A percentile compares a stretch with the other conserved stretches of the same genome.
These are phyloP conservation scores for Quercus lobata DNA, from an alignment of 331 rosid genomes.

Conservation along the genomic window DNA sequence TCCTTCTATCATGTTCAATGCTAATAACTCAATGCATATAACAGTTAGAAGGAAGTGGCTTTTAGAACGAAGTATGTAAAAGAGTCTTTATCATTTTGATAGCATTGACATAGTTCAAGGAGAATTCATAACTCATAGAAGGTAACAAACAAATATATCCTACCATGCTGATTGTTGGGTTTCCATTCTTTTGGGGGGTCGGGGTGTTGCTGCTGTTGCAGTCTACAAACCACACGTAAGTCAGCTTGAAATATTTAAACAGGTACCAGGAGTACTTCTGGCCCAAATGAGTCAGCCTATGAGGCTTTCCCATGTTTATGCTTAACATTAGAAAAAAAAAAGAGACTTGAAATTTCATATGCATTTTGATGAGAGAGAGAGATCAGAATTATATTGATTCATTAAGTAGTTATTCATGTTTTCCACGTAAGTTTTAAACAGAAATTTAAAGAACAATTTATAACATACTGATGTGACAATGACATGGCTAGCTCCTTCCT, in stretches of 20 bases:
- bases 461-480: conserved; percentile 86
- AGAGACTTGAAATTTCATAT: not conserved
- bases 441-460: not conserved
- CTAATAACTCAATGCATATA: not conserved
- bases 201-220: not conserved
- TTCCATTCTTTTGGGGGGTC: not conserved
- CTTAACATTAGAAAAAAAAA: too few relatives aligned
- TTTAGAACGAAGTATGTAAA: not conserved
- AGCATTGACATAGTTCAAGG: not conserved
- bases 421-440: not conserved
- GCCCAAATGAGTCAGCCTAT: too few relatives aligned
- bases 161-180: not conserved
- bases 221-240: not conserved
- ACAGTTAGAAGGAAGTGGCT: not conserved
- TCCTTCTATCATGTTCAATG: not conserved
- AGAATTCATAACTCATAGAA: not conserved
- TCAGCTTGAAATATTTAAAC: too few relatives aligned
- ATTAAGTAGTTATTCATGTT: not conserved
- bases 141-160: not conserved
- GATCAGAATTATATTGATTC: not conserved
- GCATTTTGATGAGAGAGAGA: not conserved
- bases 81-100: not conserved
- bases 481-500: conserved; percentile 94
- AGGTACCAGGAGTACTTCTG: too few relatives aligned
- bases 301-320: too few relatives aligned